Conservation (phyloP, 192 early-diverging fungal species). For the Coemansia sp. region DNA sequence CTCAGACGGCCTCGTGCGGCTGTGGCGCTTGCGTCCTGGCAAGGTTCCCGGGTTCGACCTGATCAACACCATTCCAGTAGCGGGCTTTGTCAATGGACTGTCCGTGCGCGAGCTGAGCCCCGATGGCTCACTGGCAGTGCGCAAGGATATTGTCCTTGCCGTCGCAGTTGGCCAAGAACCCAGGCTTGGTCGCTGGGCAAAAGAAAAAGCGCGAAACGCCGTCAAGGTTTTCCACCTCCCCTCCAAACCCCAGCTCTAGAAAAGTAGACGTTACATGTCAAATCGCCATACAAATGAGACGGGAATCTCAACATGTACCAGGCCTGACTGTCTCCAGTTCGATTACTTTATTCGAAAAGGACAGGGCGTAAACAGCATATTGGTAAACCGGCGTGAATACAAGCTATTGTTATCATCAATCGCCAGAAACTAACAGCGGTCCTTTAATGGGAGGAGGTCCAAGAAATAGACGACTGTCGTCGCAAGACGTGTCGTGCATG, state of each 20-base stretch:
- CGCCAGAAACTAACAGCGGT: too few species aligned
- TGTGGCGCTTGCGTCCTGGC: conserved; percentile 79
- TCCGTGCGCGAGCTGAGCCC: conserved; percentile 25
- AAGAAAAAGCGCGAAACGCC: conserved; percentile 75
- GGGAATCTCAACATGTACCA: too few species aligned
- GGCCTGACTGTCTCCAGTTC: too few species aligned
- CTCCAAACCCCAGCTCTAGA: neutral
- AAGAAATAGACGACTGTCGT: conserved; percentile 3
- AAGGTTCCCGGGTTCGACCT: conserved; percentile 57
- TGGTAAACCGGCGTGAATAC: too few species aligned
- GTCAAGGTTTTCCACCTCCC: conserved; percentile 66
- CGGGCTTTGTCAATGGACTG: conserved; percentile 59
- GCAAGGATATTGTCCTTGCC: conserved; percentile 53
- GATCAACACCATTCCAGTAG: conserved; percentile 58
- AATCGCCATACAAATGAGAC: too few species aligned
- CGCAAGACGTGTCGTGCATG: neutral
- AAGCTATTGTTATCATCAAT: too few species aligned
- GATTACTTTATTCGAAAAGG: too few species aligned
- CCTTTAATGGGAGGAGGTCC: neutral
- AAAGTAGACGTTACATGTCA: conserved; percentile 1
- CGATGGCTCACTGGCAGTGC: conserved; percentile 8
- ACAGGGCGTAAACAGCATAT: too few species aligned
- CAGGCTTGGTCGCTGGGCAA: conserved; percentile 85
- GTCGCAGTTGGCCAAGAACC: conserved; percentile 87
- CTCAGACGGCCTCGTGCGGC: conserved; percentile 78